Evolutionary conservation across 2,329 filamentous ascomycete species (phyloP).

Genomic region (Aspergillus felis): DNA sequence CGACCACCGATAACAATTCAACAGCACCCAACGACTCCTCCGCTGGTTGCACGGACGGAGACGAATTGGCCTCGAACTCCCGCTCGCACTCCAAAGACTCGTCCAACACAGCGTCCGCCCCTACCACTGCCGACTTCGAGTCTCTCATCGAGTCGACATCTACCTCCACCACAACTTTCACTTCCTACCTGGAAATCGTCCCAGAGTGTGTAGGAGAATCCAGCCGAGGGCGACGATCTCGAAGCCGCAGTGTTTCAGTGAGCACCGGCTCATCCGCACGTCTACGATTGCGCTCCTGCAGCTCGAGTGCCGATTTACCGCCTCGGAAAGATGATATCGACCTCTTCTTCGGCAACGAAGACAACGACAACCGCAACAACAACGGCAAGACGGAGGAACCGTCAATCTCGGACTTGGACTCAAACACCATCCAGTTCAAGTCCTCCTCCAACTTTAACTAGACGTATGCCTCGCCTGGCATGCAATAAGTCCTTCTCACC

Average conservation of each 20-base stretch:
- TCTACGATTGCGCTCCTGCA: background rate
- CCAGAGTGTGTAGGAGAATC: background rate
- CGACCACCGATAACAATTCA: background rate
- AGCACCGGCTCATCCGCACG: background rate
- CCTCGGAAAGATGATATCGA: background rate
- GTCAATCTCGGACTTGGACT: background rate
- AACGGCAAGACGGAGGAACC: background rate
- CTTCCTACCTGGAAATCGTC: constrained; percentile 5
- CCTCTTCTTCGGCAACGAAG: background rate
- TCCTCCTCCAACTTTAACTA: background rate
- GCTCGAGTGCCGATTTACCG: background rate
- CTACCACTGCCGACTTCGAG: background rate
- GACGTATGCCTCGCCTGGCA: background rate
- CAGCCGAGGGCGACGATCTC: background rate
- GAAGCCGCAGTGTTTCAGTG: background rate
- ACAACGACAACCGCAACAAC: background rate
- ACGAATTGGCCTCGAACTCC: background rate
- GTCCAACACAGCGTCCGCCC: background rate
- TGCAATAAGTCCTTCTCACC: background rate
- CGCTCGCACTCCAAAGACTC: background rate
- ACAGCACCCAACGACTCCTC: background rate
- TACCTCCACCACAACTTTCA: constrained; percentile 6
- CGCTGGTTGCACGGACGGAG: background rate
- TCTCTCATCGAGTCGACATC: background rate
- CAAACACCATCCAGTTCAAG: background rate